phyloP scores from a whole-genome alignment of 2,329 filamentous ascomycete genomes.

The Passalora sequoiae region DNA sequence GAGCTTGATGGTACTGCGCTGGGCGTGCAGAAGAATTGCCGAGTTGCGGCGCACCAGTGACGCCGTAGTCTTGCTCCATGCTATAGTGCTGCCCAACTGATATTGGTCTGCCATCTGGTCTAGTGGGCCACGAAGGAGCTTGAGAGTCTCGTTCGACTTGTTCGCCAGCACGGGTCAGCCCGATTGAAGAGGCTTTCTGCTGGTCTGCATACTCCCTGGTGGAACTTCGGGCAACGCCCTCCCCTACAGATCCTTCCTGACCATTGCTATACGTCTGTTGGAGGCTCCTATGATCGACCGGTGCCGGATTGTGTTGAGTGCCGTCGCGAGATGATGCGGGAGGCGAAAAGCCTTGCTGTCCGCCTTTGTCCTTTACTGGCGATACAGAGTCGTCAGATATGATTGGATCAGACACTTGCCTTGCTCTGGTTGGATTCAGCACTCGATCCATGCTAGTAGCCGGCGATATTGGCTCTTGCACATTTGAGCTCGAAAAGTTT shows the following conservation, averaged over 20 bases:
- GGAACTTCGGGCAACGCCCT: conserved; percentile 23
- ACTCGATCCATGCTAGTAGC: not conserved
- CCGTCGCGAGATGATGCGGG: no score
- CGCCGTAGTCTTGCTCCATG: not conserved
- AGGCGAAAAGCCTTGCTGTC: conserved; percentile 11
- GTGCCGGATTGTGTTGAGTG: no score
- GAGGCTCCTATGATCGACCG: no score
- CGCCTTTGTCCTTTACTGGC: no score
- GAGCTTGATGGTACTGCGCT: not conserved
- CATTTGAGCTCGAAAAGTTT: conserved; percentile 8
- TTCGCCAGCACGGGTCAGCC: no score
- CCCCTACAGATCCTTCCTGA: conserved; percentile 17
- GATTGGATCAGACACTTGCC: conserved; percentile 12
- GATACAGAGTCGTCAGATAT: conserved; percentile 12
- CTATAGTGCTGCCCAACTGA: not conserved
- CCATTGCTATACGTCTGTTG: not conserved
- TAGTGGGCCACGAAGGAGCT: no score
- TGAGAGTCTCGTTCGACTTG: no score
- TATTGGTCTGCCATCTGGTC: not conserved
- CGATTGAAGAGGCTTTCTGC: conserved; percentile 30
- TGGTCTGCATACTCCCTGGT: conserved; percentile 27
- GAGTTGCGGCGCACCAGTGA: conserved; percentile 1
- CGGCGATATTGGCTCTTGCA: not conserved
- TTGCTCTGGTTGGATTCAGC: conserved; percentile 3
- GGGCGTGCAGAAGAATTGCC: not conserved